Conservation (phyloP, 2,329 filamentous ascomycete genomes). For the Polychaeton citri region DNA sequence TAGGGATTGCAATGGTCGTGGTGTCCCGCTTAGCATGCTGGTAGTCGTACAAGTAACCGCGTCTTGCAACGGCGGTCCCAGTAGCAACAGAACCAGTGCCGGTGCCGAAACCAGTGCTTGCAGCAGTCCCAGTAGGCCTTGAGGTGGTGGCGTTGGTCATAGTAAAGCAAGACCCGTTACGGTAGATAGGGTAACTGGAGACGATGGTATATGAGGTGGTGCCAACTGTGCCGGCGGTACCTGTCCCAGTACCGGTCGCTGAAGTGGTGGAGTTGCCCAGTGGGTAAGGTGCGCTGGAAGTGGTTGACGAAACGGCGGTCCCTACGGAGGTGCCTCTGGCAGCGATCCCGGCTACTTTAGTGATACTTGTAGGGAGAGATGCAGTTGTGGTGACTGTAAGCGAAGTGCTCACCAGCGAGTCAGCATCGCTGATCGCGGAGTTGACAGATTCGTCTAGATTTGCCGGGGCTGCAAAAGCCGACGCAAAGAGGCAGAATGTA, state of each 20-base stretch:
- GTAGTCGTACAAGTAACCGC: background rate
- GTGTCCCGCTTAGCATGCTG: too few species aligned
- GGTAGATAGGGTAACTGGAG: background rate
- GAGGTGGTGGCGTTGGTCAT: background rate
- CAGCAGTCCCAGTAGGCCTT: background rate
- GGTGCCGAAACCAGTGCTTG: background rate
- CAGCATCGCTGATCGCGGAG: background rate
- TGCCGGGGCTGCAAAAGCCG: background rate
- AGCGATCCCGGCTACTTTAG: too few species aligned
- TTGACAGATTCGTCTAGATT: background rate
- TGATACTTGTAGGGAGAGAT: background rate
- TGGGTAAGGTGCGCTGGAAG: background rate
- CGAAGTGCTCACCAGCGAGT: background rate
- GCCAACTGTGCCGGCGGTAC: background rate
- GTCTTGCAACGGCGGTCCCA: background rate
- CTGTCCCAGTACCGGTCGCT: background rate
- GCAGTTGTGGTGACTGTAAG: background rate
- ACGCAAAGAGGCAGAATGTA: background rate
- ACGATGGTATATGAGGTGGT: background rate
- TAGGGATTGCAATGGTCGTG: too few species aligned
- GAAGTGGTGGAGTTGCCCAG: background rate
- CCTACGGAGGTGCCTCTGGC: background rate
- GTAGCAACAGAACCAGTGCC: background rate
- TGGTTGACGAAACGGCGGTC: background rate
- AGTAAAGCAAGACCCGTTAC: background rate